Conservation (phyloP, 2,329 filamentous ascomycete genomes). For the Botryotinia calthae region DNA sequence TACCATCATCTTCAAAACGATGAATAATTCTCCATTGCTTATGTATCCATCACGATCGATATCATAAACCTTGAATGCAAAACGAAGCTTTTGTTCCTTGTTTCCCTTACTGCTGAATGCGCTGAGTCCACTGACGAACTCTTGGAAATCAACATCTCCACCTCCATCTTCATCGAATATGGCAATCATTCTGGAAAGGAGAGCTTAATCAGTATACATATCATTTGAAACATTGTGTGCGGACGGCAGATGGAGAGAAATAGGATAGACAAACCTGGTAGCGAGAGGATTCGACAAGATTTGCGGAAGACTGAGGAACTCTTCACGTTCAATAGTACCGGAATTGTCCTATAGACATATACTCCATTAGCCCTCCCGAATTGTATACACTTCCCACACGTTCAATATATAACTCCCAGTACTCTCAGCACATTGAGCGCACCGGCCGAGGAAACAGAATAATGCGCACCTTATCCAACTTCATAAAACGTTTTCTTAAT, state of each 20-base stretch:
- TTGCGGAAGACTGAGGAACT: conserved; percentile 94
- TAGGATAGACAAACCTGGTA: conserved; percentile 61
- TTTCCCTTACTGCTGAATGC: conserved; percentile 98
- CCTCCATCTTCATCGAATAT: conserved; percentile 99
- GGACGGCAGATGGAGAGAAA: neutral
- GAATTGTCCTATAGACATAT: conserved; percentile 74
- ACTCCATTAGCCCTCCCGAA: conserved; percentile 12
- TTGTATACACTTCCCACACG: neutral
- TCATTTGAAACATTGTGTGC: conserved; percentile 2
- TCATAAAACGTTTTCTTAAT: conserved; percentile 97
- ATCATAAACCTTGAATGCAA: conserved; percentile 99
- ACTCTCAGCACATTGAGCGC: neutral
- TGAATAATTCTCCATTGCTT: conserved; percentile 97
- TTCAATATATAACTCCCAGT: neutral
- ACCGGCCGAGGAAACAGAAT: neutral
- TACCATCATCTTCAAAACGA: conserved; percentile 99
- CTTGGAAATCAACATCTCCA: conserved; percentile 96
- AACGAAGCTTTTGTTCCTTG: conserved; percentile 96
- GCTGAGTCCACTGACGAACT: conserved; percentile 92
- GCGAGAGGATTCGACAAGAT: conserved; percentile 97
- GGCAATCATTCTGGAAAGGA: conserved; percentile 77
- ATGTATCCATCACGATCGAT: conserved; percentile 99
- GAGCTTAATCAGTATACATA: neutral
- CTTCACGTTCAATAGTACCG: conserved; percentile 96
- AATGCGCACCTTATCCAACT: conserved; percentile 82